Evolutionary conservation across 164 flowering plant species (phyloP), one percentile per base, ranked within the genome.

Genomic region (Aristolochia contorta): DNA sequence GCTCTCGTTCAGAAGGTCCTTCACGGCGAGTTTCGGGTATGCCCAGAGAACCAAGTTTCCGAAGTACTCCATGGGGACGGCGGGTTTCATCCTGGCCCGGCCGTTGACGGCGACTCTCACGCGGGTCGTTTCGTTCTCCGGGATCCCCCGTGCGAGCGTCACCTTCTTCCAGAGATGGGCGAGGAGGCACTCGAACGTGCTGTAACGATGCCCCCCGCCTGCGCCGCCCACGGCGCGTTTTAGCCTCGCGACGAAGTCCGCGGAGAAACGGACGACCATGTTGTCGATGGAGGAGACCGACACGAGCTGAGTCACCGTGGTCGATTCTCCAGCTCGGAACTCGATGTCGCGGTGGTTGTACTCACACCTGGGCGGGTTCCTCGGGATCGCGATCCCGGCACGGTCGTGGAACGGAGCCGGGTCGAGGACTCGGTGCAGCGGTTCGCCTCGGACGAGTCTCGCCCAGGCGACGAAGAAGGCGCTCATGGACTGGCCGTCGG

Each of bases 231-330:
- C 30, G 30, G 30, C 8, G 16, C 3, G 3, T 27, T 64, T 64
- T n/a, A 64, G 53, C n/a, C 13, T 32, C 21, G 63, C 37, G 4
- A 75, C 49, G 47, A 75, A 71, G 12, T 68, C 64, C 0, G 50
- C 14, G 0, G 71, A 56, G 60, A 57, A 75, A 49, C 69, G 72
- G 37, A 62, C 59, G 12, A 49, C 56, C 57, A 64, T 55, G 23
- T 48, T 47, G 33, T 18, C 51, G 12, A 64, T 46, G 47, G 52
- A 27, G 20, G 30, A 27, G 30, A 27, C 30, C 3, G 30, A 27
- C 3, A 27, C 30, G 30, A 27, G 30, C 3, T 2, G 30, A n/a
- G n/a, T n/a, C n/a, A n/a, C n/a, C n/a, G n/a, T n/a, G n/a, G n/a
- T n/a, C n/a, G n/a, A n/a, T n/a, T n/a, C n/a, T n/a, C n/a, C n/a